Evolutionary conservation across 2,329 filamentous ascomycete species (phyloP).

Genomic region (Rugonectria rugulosa): DNA sequence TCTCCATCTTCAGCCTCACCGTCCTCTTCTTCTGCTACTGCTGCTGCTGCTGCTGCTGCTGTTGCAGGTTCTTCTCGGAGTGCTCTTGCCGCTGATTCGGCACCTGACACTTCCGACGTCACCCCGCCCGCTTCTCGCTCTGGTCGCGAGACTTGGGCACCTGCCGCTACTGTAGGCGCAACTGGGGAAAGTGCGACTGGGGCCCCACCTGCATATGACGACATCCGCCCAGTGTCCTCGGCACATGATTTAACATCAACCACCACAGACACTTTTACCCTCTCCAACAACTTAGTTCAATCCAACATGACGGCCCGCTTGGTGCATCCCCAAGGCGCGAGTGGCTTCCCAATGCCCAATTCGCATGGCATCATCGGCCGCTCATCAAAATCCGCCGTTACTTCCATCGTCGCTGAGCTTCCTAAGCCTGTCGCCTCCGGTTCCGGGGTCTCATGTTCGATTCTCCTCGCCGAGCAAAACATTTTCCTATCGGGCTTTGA

Average conservation of each 20-base stretch:
- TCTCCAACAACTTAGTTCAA: conserved; percentile 25
- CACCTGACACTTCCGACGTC: conserved; percentile 12
- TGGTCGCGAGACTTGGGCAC: conserved; percentile 23
- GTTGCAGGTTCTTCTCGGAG: background rate
- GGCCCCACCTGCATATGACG: conserved; percentile 43
- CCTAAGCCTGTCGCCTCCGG: conserved; percentile 81
- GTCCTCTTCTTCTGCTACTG: conserved; percentile 1
- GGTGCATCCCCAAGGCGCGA: conserved; percentile 28
- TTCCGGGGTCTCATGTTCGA: conserved; percentile 77
- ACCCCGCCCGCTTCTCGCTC: conserved; percentile 6
- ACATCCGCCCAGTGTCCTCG: conserved; percentile 34
- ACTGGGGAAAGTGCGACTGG: conserved; percentile 32
- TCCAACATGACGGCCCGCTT: conserved; percentile 36
- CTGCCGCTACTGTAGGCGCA: conserved; percentile 29
- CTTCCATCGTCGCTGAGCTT: conserved; percentile 60
- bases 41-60: conserved; percentile 1
- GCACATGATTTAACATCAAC: conserved; percentile 37
- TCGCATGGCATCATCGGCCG: conserved; percentile 60
- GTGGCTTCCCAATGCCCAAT: conserved; percentile 42
- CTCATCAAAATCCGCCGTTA: conserved; percentile 59
- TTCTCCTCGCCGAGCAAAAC: conserved; percentile 80
- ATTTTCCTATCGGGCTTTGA: conserved; percentile 83
- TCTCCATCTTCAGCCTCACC: background rate
- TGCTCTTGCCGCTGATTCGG: background rate
- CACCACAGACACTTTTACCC: conserved; percentile 25